phyloP scores from a whole-genome alignment of 2,329 filamentous ascomycete genomes.

The Alternaria incomplexa region DNA sequence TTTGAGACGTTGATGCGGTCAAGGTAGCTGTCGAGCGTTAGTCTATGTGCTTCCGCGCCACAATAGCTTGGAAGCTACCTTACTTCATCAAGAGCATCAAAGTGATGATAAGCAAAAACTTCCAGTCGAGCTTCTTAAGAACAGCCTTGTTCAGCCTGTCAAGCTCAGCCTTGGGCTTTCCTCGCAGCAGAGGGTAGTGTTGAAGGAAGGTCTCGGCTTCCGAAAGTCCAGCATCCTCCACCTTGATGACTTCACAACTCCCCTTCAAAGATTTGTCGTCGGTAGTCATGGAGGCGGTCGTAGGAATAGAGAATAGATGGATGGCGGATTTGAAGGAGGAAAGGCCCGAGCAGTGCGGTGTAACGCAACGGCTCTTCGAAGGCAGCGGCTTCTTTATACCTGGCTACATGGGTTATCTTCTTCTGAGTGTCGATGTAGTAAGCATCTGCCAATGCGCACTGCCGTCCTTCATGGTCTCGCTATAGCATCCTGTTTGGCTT shows the following conservation, averaged over 20 bases:
- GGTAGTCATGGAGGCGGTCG: not conserved
- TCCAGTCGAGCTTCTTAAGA: constrained; percentile 36
- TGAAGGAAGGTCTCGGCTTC: not conserved
- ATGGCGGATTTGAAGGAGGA: not conserved
- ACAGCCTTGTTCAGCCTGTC: constrained; percentile 31
- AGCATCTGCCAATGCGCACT: not conserved
- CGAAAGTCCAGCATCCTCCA: not conserved
- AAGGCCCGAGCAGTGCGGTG: not conserved
- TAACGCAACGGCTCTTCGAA: not conserved
- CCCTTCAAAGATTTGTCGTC: not conserved
- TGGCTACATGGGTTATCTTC: not conserved
- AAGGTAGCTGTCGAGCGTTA: constrained; percentile 40
- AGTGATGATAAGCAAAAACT: constrained; percentile 38
- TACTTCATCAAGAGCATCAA: constrained; percentile 44
- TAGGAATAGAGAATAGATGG: no score
- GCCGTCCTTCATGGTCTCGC: not conserved
- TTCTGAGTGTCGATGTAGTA: not conserved
- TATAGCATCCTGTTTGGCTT: not conserved
- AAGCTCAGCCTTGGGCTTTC: constrained; percentile 21
- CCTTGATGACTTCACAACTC: not conserved
- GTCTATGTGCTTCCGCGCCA: not conserved
- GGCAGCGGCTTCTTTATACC: not conserved
- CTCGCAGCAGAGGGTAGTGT: not conserved
- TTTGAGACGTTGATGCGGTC: constrained; percentile 52
- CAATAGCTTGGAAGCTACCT: not conserved